These are phyloP conservation scores for Pythium plurisporium DNA, from an alignment of 352 stramenopile species.

Conservation along the genomic window DNA sequence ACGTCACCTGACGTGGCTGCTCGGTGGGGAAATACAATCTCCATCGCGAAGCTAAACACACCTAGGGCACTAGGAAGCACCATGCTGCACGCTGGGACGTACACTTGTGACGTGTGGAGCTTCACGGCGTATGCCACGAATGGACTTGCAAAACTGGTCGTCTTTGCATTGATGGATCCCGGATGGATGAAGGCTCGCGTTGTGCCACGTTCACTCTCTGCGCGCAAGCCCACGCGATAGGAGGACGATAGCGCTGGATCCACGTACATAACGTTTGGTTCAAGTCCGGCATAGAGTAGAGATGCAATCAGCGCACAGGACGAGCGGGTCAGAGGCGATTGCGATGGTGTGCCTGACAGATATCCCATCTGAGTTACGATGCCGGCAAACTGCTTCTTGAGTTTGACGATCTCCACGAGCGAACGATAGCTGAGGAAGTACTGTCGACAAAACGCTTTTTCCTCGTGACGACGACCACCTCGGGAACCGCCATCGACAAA, in stretches of 20 bases:
- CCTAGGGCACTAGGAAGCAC: slow-evolving; percentile 58
- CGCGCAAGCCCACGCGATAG: slow-evolving; percentile 10
- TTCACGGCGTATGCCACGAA: slow-evolving; percentile 81
- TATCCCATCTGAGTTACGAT: slow-evolving; percentile 72
- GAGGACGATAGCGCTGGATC: slow-evolving; percentile 34
- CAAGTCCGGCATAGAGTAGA: slow-evolving; percentile 78
- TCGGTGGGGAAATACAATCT: slow-evolving; percentile 42
- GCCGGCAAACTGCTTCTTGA: slow-evolving; percentile 71
- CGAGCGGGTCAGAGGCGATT: slow-evolving; percentile 38
- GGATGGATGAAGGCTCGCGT: slow-evolving; percentile 60
- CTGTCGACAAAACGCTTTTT: slow-evolving; percentile 64
- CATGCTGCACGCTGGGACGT: slow-evolving; percentile 61
- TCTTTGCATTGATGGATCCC: slow-evolving; percentile 72
- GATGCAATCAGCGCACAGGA: slow-evolving; percentile 55
- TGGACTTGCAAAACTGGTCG: slow-evolving; percentile 38
- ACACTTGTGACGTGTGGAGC: slow-evolving; percentile 81
- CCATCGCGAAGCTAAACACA: slow-evolving; percentile 65
- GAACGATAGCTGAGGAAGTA: slow-evolving; percentile 58
- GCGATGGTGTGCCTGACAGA: slow-evolving; percentile 17
- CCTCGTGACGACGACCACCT: slow-evolving; percentile 6
- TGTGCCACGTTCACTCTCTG: slow-evolving; percentile 36
- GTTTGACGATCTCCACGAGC: slow-evolving; percentile 60
- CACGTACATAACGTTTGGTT: slow-evolving; percentile 90
- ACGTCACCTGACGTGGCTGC: slow-evolving; percentile 32
- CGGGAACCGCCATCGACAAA: not conserved